phyloP scores from a whole-genome alignment of 306 rosid species.

The Notholithocarpus densiflorus region DNA sequence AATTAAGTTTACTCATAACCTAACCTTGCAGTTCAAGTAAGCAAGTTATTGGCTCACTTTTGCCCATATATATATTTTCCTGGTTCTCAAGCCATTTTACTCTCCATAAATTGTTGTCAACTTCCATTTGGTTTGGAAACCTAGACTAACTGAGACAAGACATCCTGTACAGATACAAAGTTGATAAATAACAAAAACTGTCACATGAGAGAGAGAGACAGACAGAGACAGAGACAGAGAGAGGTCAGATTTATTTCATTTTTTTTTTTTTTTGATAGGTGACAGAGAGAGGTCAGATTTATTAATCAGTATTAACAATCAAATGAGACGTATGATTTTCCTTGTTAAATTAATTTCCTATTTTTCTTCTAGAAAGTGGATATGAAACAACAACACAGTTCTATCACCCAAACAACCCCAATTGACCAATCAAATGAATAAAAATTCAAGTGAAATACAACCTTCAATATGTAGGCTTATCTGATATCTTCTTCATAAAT shows the following conservation, averaged over 20 bases:
- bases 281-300: slow-evolving; percentile 11
- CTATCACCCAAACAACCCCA: slow-evolving; percentile 31
- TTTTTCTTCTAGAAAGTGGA: slow-evolving; percentile 27
- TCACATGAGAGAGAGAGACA: neutral
- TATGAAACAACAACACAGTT: slow-evolving; percentile 31
- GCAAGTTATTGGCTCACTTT: too few relatives aligned
- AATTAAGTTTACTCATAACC: too few relatives aligned
- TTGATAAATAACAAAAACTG: neutral
- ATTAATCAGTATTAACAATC: slow-evolving; percentile 11
- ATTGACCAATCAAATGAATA: slow-evolving; percentile 55
- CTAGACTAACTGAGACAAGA: too few relatives aligned
- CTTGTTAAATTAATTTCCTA: slow-evolving; percentile 35
- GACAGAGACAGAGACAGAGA: neutral
- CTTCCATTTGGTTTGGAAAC: too few relatives aligned
- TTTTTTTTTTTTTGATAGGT: too few relatives aligned
- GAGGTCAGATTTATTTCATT: slow-evolving; percentile 15
- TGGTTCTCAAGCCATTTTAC: too few relatives aligned
- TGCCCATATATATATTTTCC: too few relatives aligned
- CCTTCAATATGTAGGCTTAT: slow-evolving; percentile 24
- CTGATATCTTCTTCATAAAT: slow-evolving; percentile 39
- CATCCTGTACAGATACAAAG: neutral
- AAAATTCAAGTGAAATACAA: slow-evolving; percentile 13
- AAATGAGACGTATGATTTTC: slow-evolving; percentile 32
- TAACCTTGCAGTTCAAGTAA: too few relatives aligned
- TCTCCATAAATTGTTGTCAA: too few relatives aligned